Percentiles rank a stretch among this genome's conserved stretches.
phyloP scores from a whole-genome alignment of 192 early-diverging fungal genomes.

The Rhizophagus clarus region DNA sequence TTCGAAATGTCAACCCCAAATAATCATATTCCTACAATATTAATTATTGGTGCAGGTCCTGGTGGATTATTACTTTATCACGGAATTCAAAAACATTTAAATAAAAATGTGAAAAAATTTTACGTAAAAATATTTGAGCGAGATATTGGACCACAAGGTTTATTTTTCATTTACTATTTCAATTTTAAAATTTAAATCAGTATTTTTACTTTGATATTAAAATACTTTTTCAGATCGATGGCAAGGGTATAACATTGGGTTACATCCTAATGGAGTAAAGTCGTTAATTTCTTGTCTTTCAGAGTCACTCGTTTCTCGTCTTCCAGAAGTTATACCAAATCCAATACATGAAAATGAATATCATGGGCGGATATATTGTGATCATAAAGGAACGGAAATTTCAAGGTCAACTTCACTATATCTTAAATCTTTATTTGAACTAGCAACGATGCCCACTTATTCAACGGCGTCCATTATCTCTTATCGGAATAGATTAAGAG shows the following conservation, averaged over 20 bases:
- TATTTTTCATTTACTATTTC: too few relatives aligned
- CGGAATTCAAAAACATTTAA: neutral
- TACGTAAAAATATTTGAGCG: conserved; percentile 19
- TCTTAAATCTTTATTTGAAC: neutral
- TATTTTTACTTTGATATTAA: neutral
- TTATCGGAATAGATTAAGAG: conserved; percentile 2
- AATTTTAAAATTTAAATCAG: too few relatives aligned
- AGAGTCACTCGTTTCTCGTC: neutral
- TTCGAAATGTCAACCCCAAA: too few relatives aligned
- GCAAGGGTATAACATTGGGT: neutral
- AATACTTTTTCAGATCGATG: conserved; percentile 9
- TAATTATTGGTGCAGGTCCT: conserved; percentile 10
- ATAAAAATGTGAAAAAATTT: conserved; percentile 7
- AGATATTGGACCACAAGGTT: conserved; percentile 8
- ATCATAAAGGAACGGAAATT: neutral
- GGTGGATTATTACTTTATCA: neutral
- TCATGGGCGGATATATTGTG: neutral
- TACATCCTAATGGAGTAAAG: neutral
- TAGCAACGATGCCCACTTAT: neutral
- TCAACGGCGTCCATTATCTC: neutral
- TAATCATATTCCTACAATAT: neutral
- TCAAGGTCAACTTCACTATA: neutral
- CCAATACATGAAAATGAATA: neutral
- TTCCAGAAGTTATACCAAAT: neutral
- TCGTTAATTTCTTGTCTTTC: neutral